Base-by-base conservation (phyloP, 768 basidiomycete species). In the Podaxis sp. region DNA sequence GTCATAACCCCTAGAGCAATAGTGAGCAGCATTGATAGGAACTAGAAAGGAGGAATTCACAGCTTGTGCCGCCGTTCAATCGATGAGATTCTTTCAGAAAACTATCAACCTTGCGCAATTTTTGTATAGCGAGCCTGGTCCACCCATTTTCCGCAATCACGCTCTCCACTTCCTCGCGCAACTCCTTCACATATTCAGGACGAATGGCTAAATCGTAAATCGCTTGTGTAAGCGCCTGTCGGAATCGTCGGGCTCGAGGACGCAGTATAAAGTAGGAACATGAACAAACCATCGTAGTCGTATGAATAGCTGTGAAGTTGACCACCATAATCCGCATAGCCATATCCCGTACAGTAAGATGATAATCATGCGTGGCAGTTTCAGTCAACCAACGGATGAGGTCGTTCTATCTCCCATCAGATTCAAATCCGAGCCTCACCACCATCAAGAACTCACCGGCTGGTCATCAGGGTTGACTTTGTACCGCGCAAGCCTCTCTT, bases 281-380 rank as follows among this genome's bases (percentile, higher is more conserved):
- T 33, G 6, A n/a, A 58, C 64, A 40, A 57, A 80, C 80, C 62
- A 73, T 72, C 2, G 80, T 72, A 1, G 76, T 71, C 0, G 81
- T 82, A 62, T 83, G 81, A 28, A 74, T 77, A 3, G 78, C 71
- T 0, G 75, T 77, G 48, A 80, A 75, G 67, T 81, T 82, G 46
- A 79, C 58, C 12, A 70, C 63, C 28, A 82, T 71, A 1, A 81
- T 50, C 13, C 75, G 71, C 30, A 65, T 67, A 0, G 67, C 67
- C 8, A 80, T 63, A 2, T 72, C 69, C 1, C 67, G 56, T 0
- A 71, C 58, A 1, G 70, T 73, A n/a, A 68, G 66, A 15, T 74
- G 68, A 33, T 72, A 70, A 0, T 65, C 63, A 4, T 64, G 65
- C 4, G 72, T 64, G 0, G 78, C 72, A 1, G 66, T 69, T 37